Percentiles rank a stretch among this genome's conserved stretches.
phyloP scores from a whole-genome alignment of 768 basidiomycete genomes.

The Gymnopilus dilepis region DNA sequence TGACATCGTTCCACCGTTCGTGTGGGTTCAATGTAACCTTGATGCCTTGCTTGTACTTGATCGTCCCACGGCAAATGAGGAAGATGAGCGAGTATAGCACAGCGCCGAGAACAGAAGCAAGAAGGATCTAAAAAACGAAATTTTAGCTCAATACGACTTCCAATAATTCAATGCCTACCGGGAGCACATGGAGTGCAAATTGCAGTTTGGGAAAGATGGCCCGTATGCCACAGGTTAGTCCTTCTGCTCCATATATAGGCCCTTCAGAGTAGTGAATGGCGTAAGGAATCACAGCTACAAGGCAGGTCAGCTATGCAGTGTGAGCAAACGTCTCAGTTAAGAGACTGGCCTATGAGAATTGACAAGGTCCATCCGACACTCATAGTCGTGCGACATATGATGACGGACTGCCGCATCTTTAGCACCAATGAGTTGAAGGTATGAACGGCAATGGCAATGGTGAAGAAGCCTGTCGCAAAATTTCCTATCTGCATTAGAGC shows the following conservation, averaged over 20 bases:
- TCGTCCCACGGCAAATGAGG: constrained; percentile 62
- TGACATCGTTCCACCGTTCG: constrained; percentile 45
- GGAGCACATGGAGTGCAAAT: constrained; percentile 64
- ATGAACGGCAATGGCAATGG: constrained; percentile 66
- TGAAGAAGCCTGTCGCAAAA: constrained; percentile 68
- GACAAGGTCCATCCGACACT: constrained; percentile 60
- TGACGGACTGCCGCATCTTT: constrained; percentile 52
- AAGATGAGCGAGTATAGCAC: constrained; percentile 66
- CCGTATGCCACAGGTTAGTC: constrained; percentile 58
- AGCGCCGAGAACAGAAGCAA: constrained; percentile 59
- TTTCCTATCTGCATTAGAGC: constrained; percentile 66
- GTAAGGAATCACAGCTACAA: constrained; percentile 43
- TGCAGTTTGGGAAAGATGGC: constrained; percentile 43
- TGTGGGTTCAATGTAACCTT: constrained; percentile 54
- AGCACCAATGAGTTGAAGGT: constrained; percentile 71
- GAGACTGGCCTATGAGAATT: constrained; percentile 52
- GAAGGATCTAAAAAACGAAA: constrained; percentile 55
- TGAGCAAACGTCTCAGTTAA: not conserved
- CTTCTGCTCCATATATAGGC: constrained; percentile 54
- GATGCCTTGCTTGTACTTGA: constrained; percentile 55
- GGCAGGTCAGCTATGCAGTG: not conserved
- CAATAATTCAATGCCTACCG: constrained; percentile 45
- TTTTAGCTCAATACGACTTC: not conserved
- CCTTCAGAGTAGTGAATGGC: constrained; percentile 33
- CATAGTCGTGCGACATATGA: constrained; percentile 49